Conservation (phyloP, 768 basidiomycete species). For the Tricholoma hemisulphureum region DNA sequence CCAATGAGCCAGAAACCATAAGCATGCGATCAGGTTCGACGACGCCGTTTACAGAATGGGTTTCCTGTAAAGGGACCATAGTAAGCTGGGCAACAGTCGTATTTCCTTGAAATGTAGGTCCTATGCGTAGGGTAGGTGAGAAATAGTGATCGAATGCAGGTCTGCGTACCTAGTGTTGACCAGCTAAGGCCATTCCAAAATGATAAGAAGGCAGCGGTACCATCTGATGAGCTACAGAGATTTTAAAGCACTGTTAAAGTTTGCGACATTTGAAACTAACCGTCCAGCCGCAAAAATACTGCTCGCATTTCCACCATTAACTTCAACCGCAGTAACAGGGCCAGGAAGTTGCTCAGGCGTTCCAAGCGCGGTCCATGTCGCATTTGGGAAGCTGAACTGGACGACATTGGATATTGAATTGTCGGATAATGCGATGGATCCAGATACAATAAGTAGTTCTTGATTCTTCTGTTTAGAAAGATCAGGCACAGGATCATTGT, state of each 20-base stretch:
- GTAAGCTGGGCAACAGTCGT: conserved; percentile 78
- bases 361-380: conserved; percentile 74
- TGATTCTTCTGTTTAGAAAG: conserved; percentile 49
- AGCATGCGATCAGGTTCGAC: conserved; percentile 87
- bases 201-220: conserved; percentile 65
- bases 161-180: conserved; percentile 57
- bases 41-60: conserved; percentile 66
- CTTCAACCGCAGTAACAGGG: conserved; percentile 84
- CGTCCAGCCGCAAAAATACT: conserved; percentile 91
- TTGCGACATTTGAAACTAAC: conserved; percentile 41
- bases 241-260: neutral
- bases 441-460: conserved; percentile 74
- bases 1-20: conserved; percentile 79
- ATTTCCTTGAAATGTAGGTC: conserved; percentile 49
- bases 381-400: conserved; percentile 66
- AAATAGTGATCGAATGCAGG: neutral
- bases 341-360: conserved; percentile 67
- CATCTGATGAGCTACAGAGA: conserved; percentile 49
- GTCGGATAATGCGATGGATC: conserved; percentile 68
- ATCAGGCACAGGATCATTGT: conserved; percentile 9
- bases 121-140: conserved; percentile 33
- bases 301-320: conserved; percentile 74
- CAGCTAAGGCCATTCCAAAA: conserved; percentile 86
- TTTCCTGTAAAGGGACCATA: conserved; percentile 85
- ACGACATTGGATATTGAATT: conserved; percentile 70